Base-by-base conservation (phyloP, 2,329 filamentous ascomycete species). In the Penicillium sp. region DNA sequence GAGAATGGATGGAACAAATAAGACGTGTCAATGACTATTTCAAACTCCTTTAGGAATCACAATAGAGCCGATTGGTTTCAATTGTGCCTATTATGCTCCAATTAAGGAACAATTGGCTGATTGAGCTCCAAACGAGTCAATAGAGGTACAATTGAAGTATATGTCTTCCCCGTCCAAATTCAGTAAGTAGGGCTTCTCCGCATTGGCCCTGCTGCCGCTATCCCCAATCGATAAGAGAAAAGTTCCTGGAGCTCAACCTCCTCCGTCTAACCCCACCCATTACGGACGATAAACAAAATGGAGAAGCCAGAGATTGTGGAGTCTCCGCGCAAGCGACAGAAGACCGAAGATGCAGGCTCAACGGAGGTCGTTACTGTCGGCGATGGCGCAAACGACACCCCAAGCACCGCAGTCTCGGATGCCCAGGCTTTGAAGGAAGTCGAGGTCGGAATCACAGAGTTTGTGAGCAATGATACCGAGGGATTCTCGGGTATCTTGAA, bases 401-500 rank as follows among this genome's bases (percentile, higher is more conserved):
- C 47, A 10, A 44, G 57, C 32, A 45, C 45, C 11, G 48, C 56
- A 16, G 47, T 58, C 7, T 53, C 57, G 23, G 67, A 74, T 61
- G 66, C 63, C 19, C 72, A 74, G 45, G 57, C 62, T 50, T 53
- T 65, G 46, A 78, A 73, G 57, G 77, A 79, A 62, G 57, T 64
- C 9, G 70, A 78, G 55, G 80, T 81, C 51, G 87, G 87, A 27
- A 89, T 90, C 60, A 82, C 81, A 8, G 79, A 83, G 60, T 88
- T 83, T 68, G 81, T 88, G 14, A 83, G 79, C 42, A 73, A 78
- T 1, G 71, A 79, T n/a, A 78, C 80, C 30, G 72, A 78, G 51
- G 83, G 84, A 1, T 89, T 89, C 61, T 71, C 75, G 13, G 87
- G 86, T 16, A 76, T 86, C 13, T 65, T 90, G 65, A 90, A 90